Conservation (phyloP, 208 protist species). For the Balamuthia mandrillaris region DNA sequence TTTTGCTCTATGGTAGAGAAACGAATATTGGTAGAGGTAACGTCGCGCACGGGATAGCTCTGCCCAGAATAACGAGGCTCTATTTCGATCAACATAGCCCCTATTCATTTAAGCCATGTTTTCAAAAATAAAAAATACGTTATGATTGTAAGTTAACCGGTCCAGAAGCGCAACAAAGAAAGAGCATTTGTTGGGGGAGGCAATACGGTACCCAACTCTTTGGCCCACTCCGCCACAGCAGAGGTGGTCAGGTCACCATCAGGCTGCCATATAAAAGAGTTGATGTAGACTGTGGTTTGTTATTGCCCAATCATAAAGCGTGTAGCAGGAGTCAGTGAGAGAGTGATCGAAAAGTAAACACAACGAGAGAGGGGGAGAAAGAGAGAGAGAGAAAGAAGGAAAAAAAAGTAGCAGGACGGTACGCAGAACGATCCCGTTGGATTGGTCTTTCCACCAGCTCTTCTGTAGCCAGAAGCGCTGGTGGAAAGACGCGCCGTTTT, state of each 20-base stretch:
- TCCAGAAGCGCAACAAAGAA: not conserved
- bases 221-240: not conserved
- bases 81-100: not conserved
- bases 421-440: not conserved
- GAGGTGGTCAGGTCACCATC: not conserved
- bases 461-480: constrained; percentile 33
- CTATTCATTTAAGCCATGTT: no score
- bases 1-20: constrained; percentile 31
- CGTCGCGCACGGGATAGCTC: not conserved
- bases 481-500: not conserved
- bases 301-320: not conserved
- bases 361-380: not conserved
- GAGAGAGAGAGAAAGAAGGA: not conserved
- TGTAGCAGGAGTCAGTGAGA: not conserved
- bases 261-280: constrained; percentile 12
- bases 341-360: not conserved
- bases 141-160: not conserved
- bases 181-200: no score
- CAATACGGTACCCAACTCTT: not conserved
- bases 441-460: constrained; percentile 6
- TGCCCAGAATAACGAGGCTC: constrained; percentile 1
- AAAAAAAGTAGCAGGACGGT: not conserved
- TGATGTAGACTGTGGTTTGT: not conserved
- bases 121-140: not conserved
- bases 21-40: not conserved